Base-by-base conservation (phyloP, 1,139 yeast species). In the Suhomyces kunorum region DNA sequence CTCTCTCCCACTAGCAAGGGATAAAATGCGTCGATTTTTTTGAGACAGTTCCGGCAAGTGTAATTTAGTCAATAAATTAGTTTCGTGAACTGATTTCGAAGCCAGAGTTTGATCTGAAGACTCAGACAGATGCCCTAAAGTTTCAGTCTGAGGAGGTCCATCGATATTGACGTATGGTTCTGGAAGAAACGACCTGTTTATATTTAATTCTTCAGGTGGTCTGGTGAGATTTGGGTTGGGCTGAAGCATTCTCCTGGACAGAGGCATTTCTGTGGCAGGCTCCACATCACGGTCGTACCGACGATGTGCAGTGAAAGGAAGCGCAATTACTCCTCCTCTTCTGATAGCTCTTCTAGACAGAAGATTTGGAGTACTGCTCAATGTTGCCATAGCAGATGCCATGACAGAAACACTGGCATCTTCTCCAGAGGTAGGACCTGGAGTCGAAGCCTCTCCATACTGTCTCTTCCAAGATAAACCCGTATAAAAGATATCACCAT, bases 1-100 rank as follows among this genome's bases (percentile, higher is more conserved):
- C 31, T 76, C 69, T 45, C 94, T 61, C 0, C 94, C 94, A 31
- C 86, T 74, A 11, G 82, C 70, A 3, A 84, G 68, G 3, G 80
- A 69, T 2, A 74, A 55, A 37, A 83, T 66, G 8, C 14, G 22
- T 12, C 24, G 22, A 7, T 29, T 29, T 6, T 29, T 42, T 61
- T 66, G 19, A 53, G 43, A 20, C 50, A 34, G 22, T 3, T 36
- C 48, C 1, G 71, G 71, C 8, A 64, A 46, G 8, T 46, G 42
- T 14, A 66, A 45, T 37, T 57, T 56, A 8, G 67, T 58, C 15
- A 71, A 48, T 36, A 63, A 64, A 31, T 55, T 57, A 2, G 66
- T 51, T 36, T 66, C 71, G 17, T 59, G 45, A 22, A 60, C 49
- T 28, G 32, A 38, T 20, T 32, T 34, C 4, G 17, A 12, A 6